Conservation (phyloP, 495 filamentous ascomycete species). For the Penicillium nucicola region DNA sequence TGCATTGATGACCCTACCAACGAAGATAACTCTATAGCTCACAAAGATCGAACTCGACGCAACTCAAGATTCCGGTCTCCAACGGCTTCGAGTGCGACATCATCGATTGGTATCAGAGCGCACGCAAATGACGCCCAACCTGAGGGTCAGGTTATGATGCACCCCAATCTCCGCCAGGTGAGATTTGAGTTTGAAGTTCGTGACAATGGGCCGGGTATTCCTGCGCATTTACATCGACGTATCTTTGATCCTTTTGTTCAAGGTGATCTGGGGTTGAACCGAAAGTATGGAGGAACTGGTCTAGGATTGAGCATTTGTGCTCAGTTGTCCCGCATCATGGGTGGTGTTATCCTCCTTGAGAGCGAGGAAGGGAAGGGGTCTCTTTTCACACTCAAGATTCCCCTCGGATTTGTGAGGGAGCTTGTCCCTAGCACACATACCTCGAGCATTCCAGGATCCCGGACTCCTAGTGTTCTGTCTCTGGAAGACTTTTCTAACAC, state of each 20-base stretch:
- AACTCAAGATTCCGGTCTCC: conserved; percentile 7
- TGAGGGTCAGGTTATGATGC: conserved; percentile 46
- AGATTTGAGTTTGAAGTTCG: conserved; percentile 84
- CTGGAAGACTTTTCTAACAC: conserved; percentile 31
- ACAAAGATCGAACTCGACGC: conserved; percentile 3
- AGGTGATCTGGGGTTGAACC: conserved; percentile 81
- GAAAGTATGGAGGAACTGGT: conserved; percentile 90
- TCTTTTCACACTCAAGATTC: conserved; percentile 80
- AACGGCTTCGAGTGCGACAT: conserved; percentile 8
- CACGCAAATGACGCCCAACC: conserved; percentile 5
- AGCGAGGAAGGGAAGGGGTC: conserved; percentile 74
- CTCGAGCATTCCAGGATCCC: conserved; percentile 21
- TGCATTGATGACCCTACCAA: conserved; percentile 50
- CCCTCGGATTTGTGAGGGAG: conserved; percentile 72
- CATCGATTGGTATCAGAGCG: not conserved
- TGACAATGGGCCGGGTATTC: conserved; percentile 90
- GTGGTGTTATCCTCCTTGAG: conserved; percentile 66
- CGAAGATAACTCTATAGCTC: not conserved
- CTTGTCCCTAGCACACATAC: conserved; percentile 48
- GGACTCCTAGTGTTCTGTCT: conserved; percentile 27
- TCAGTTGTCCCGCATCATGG: conserved; percentile 81
- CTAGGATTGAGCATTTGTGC: conserved; percentile 85
- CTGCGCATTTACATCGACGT: conserved; percentile 65
- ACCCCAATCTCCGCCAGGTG: conserved; percentile 49
- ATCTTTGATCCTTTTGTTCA: conserved; percentile 96